Evolutionary conservation across 1,284 basidiomycete genomes (phyloP), one percentile per base, ranked within the genome.

Genomic region (Pterulicium gracile): DNA sequence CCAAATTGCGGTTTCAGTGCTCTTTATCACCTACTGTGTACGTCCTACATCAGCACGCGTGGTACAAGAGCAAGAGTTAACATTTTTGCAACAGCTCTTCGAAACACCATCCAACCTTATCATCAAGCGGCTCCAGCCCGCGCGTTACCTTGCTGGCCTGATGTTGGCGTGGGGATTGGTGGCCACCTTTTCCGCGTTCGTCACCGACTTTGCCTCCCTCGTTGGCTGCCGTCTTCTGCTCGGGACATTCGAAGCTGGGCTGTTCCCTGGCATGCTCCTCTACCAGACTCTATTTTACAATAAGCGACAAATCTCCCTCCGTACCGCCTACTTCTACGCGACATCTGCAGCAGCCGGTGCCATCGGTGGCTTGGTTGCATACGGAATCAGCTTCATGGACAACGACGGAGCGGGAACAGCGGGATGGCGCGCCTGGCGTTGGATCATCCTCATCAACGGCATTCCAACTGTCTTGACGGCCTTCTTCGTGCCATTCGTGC

Each of bases 401-500:
- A 77, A 76, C 5, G 52, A 77, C 3, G 73, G 67, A 4, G 68
- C 69, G 4, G 54, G 79, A 2, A 68, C 70, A 1, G 77, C 23
- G 10, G 18, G 4, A 43, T 43, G 39, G 42, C 23, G 14, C 7
- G 47, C 48, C n/a, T 54, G 68, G 77, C 63, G 74, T 47, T 83
- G 79, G 78, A 82, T 83, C 44, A 82, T 79, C 61, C 79, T 83
- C 52, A 64, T 84, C 0, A 79, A 79, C 60, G 82, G 81, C n/a
- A 67, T 85, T 35, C 72, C 70, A 7, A 86, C 82, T 0, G 64
- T 81, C 19, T 22, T 82, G 10, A 59, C 71, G 14, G 71, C 73
- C 10, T 27, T 74, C 14, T 58, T 73, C 13, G 69, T 80, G 2
- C 71, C 70, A 49, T 63, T 68, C 46, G 59, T 79, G 48, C 58